Percentiles rank a stretch among this genome's conserved stretches.
phyloP scores from a whole-genome alignment of 805 yeast genomes.

The Candida gorgasii region DNA sequence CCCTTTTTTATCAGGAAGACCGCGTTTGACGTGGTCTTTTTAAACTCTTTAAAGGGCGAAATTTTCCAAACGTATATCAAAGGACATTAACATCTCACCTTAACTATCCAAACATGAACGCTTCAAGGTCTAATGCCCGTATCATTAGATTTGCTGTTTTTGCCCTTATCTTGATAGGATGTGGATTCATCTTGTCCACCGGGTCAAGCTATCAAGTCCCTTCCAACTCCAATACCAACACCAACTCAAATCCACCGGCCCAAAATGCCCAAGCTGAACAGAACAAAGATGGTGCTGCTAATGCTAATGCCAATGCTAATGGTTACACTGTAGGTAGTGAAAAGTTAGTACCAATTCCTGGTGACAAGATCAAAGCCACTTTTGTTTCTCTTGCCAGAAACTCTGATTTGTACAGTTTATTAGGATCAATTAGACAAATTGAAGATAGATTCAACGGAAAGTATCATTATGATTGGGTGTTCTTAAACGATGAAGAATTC shows the following conservation, averaged over 20 bases:
- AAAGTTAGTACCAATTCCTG: constrained; percentile 25
- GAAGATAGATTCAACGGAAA: constrained; percentile 88
- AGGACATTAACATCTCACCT: background rate
- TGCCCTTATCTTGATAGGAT: constrained; percentile 35
- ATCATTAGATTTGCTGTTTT: constrained; percentile 38
- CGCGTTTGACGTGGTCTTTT: constrained; percentile 7
- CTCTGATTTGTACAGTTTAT: constrained; percentile 61
- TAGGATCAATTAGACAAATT: constrained; percentile 68
- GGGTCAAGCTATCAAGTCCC: constrained; percentile 31
- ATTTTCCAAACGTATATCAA: background rate
- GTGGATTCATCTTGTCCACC: constrained; percentile 38
- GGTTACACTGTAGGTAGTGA: constrained; percentile 14
- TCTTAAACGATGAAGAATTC: constrained; percentile 85
- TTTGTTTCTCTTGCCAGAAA: constrained; percentile 81
- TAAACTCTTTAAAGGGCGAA: background rate
- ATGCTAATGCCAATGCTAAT: background rate
- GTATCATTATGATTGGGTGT: constrained; percentile 92
- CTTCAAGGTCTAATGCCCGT: constrained; percentile 39
- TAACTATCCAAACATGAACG: constrained; percentile 20
- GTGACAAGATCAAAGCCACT: constrained; percentile 67
- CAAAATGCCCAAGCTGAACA: background rate
- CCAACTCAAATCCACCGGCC: constrained; percentile 1
- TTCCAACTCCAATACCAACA: constrained; percentile 5
- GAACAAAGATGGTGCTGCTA: background rate
- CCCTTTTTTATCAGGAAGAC: constrained; percentile 1